Base-by-base conservation (phyloP, 306 rosid genomes). In the Canavalia ensiformis region DNA sequence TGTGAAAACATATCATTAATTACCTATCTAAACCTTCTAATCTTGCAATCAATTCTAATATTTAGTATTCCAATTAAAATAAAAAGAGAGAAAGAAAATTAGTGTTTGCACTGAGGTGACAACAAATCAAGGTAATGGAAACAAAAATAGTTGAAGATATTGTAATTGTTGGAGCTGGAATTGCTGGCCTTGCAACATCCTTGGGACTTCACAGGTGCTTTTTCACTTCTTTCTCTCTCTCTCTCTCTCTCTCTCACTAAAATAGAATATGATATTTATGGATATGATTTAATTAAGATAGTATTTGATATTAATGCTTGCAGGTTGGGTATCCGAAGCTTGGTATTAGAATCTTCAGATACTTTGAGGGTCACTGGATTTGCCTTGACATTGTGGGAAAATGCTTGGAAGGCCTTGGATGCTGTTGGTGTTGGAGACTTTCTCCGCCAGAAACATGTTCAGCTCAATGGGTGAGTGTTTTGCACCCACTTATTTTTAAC, bases 351-450 rank as follows among this genome's bases (percentile, higher is more conserved):
- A 86, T 87, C 91, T 13, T 87, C 90, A 1, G 85, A 88, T 6
- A 69, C 75, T 58, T 73, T 92, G 79, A 92, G 98, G 80, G 45
- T 49, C 7, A 77, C 90, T 31, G 97, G 98, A 0, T 92, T 80
- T 85, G 92, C 97, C 25, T 59, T 94, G 11, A 2, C 78, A 25
- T n/a, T 39, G 29, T 94, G 94, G 95, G 70, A 81, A 2, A 92
- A 94, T 86, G 97, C 86, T 56, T 94, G 97, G 97, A 91, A 77
- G 72, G 98, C 94, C 5, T 88, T 94, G 72, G 94, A 94, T 62
- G 95, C 90, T 37, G 54, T 91, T 68, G 97, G 91, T 59, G 34
- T 88, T 55, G 93, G 87, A 31, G 77, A 80, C 62, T 49, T 81
- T 54, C 94, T 94, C 8, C 90, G 97, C 45, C 82, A 30, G 7